Conservation (phyloP, 305 asterid species). For the Andrographis paniculata region DNA sequence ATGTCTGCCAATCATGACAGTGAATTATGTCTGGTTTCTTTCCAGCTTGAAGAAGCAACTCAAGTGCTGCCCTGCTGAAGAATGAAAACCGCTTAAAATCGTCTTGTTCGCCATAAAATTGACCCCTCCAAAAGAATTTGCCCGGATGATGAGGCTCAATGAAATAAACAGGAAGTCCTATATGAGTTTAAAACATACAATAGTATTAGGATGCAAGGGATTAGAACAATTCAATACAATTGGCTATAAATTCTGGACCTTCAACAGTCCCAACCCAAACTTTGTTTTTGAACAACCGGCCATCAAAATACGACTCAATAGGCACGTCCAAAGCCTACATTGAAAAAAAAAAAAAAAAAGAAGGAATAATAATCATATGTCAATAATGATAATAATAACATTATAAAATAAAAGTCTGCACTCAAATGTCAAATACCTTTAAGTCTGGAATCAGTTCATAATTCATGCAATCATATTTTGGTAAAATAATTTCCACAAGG, state of each 20-base stretch:
- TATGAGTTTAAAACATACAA: conserved; percentile 18
- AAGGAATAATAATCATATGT: conserved; percentile 9
- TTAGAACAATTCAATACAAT: conserved; percentile 6
- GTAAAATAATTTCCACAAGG: conserved; percentile 86
- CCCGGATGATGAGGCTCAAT: conserved; percentile 96
- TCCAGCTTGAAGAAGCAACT: conserved; percentile 80
- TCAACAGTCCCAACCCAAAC: conserved; percentile 96
- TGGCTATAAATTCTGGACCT: conserved; percentile 37
- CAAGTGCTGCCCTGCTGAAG: conserved; percentile 99
- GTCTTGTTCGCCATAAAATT: conserved; percentile 80
- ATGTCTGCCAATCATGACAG: conserved; percentile 99
- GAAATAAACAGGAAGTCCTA: conserved; percentile 96
- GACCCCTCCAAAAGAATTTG: conserved; percentile 92
- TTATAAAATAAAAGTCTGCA: no score
- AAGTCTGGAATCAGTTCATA: conserved; percentile 57
- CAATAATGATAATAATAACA: no score
- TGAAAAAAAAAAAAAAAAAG: conserved; percentile 17
- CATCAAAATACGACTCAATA: conserved; percentile 91
- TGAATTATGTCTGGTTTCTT: conserved; percentile 90
- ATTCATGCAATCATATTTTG: conserved; percentile 93
- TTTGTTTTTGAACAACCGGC: conserved; percentile 66
- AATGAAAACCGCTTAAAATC: conserved; percentile 96
- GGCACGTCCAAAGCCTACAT: conserved; percentile 78
- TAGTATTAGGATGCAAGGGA: conserved; percentile 16
- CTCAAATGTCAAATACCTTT: conserved; percentile 39